Conservation (phyloP, 108 stramenopile species). For the Pseudonitzschia delicatissima region DNA sequence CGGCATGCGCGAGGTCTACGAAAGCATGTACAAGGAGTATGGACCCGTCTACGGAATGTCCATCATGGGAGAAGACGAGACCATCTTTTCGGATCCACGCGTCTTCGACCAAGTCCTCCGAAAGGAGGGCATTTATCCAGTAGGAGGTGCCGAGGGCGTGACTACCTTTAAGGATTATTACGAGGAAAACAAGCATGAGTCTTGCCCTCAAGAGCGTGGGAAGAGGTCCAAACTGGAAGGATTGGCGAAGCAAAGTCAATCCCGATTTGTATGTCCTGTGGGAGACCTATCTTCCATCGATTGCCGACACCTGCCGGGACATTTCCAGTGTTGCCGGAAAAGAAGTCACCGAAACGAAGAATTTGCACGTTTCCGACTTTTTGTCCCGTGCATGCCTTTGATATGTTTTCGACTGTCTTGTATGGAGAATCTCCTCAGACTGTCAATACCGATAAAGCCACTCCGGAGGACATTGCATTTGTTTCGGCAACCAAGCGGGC, state of each 20-base stretch:
- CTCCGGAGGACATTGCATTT: neutral
- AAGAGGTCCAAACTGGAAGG: neutral
- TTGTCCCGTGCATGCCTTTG: slow-evolving; percentile 4
- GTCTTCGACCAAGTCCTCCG: slow-evolving; percentile 2
- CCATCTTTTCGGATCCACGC: neutral
- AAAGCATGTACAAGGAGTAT: slow-evolving; percentile 7
- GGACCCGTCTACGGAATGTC: neutral
- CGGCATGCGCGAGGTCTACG: neutral
- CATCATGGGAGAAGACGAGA: neutral
- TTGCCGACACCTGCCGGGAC: neutral
- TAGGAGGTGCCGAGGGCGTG: neutral
- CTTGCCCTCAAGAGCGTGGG: neutral
- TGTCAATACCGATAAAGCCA: neutral
- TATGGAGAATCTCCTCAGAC: neutral
- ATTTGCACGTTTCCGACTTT: neutral
- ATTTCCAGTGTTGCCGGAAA: neutral
- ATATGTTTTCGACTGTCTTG: slow-evolving; percentile 1
- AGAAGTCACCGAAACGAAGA: neutral
- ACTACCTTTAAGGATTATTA: slow-evolving; percentile 6
- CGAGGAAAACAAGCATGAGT: neutral
- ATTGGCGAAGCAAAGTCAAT: neutral
- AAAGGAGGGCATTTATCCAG: neutral
- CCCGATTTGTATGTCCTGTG: slow-evolving; percentile 6
- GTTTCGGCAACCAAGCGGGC: neutral
- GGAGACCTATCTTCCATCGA: slow-evolving; percentile 6